These are phyloP conservation scores for Liquidambar formosana DNA, from an alignment of 164 flowering plant genomes.

Conservation along the genomic window DNA sequence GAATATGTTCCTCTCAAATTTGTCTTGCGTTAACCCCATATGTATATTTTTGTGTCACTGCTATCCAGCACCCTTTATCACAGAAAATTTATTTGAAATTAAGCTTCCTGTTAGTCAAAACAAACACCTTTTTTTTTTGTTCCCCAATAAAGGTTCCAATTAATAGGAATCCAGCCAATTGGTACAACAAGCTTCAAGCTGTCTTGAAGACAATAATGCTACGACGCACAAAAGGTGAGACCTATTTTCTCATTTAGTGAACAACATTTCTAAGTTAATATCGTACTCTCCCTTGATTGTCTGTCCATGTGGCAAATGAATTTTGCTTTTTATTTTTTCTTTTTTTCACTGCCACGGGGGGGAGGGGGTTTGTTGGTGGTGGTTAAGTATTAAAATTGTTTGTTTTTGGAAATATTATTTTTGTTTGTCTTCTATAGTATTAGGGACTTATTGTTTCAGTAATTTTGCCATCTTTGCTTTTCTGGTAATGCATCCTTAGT, in stretches of 20 bases:
- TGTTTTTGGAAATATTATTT: background rate
- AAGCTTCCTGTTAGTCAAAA: constrained; percentile 54
- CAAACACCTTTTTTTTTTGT: too few species aligned
- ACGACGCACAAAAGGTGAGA: constrained; percentile 87
- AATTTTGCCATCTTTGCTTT: background rate
- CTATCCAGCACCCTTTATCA: background rate
- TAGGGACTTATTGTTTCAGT: background rate
- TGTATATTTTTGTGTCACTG: background rate
- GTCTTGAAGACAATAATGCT: constrained; percentile 86
- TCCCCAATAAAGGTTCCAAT: constrained; percentile 68
- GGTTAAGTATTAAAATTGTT: background rate
- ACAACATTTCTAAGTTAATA: too few species aligned
- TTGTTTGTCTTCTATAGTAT: background rate
- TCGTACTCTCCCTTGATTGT: background rate
- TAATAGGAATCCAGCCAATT: constrained; percentile 52
- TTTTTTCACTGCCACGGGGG: too few species aligned
- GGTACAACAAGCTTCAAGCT: constrained; percentile 84
- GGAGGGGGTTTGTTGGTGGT: too few species aligned
- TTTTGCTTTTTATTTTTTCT: too few species aligned
- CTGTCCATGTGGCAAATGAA: too few species aligned
- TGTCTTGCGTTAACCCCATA: background rate
- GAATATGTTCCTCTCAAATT: background rate
- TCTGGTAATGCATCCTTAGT: too few species aligned
- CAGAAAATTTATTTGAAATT: constrained; percentile 26
- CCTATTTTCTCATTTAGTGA: too few species aligned